Evolutionary conservation across 352 stramenopile genomes (phyloP).

Genomic region (Pythium monospermum): DNA sequence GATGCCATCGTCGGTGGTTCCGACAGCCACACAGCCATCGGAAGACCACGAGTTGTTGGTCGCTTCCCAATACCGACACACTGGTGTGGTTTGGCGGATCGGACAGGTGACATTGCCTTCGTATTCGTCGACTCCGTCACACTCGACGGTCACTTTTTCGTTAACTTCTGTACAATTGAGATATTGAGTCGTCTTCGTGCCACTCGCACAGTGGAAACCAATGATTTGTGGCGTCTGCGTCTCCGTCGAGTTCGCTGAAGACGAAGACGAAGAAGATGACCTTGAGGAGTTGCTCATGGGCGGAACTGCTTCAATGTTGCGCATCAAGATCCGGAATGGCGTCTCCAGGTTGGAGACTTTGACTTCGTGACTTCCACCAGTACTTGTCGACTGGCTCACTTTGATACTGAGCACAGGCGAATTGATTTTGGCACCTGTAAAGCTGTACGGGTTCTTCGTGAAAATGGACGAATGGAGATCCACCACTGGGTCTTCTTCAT

Average conservation of each 20-base stretch:
- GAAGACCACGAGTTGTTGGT: constrained; percentile 44
- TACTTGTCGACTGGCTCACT: constrained; percentile 26
- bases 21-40: constrained; percentile 42
- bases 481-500: constrained; percentile 30
- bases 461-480: constrained; percentile 62
- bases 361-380: constrained; percentile 26
- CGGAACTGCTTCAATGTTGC: constrained; percentile 35
- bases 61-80: constrained; percentile 59
- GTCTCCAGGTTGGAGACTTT: constrained; percentile 27
- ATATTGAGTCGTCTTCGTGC: constrained; percentile 42
- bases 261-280: background rate
- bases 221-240: constrained; percentile 22
- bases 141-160: constrained; percentile 31
- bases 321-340: constrained; percentile 49
- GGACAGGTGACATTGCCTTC: constrained; percentile 48
- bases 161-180: constrained; percentile 48
- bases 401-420: constrained; percentile 61
- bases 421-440: constrained; percentile 40
- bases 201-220: constrained; percentile 41
- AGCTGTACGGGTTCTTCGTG: constrained; percentile 62
- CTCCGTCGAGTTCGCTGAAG: constrained; percentile 3
- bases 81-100: constrained; percentile 24
- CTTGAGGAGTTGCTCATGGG: constrained; percentile 5
- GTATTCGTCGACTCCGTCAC: constrained; percentile 46
- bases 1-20: constrained; percentile 49